Evolutionary conservation across 352 stramenopile genomes (phyloP), one percentile per base, ranked within the genome.

Genomic region (Globisporangium paddicum): DNA sequence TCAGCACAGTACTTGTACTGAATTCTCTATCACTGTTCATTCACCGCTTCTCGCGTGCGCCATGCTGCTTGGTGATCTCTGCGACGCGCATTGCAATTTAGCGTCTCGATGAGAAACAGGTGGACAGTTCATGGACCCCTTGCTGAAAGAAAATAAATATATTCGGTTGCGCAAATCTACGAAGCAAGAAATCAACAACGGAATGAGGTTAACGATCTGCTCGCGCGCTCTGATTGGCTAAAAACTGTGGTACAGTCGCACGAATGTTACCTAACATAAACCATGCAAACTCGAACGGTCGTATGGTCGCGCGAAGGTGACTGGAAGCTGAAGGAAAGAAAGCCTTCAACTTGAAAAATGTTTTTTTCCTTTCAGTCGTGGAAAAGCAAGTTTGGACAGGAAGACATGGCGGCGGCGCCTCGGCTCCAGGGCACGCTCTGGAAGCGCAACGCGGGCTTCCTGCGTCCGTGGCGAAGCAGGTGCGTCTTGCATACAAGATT

Each of bases 401-500:
- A 5, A 42, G n/a, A n/a, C n/a, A 60, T 37, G 42, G 13, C 41
- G 23, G 35, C 32, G 21, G 55, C 62, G 30, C 55, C 71, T 60
- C 73, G 71, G 26, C 59, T 81, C 8, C 55, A 72, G 30, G 73
- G 75, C 41, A 85, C 66, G 54, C 68, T 91, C 38, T 78, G 72
- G 67, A 91, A 88, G 77, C 72, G 71, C 55, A 88, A 87, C 62
- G 66, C 62, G 19, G 82, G 79, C 19, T 81, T 91, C 62, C 47
- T 91, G 62, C 77, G 79, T n/a, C 65, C 66, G 30, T 91, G 82
- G 79, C 67, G 72, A 16, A 72, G 55, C 67, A 78, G 77, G 79
- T 88, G 65, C 34, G 67, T 25, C 13, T 3, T 55, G n/a, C 25
- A 18, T 23, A 23, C 32, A n/a, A 6, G 23, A 5, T 5, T 23